Evolutionary conservation across 202 grass and related monocot genomes (phyloP), one percentile per base, ranked within the genome.

Genomic region (Saccharum hybrid): DNA sequence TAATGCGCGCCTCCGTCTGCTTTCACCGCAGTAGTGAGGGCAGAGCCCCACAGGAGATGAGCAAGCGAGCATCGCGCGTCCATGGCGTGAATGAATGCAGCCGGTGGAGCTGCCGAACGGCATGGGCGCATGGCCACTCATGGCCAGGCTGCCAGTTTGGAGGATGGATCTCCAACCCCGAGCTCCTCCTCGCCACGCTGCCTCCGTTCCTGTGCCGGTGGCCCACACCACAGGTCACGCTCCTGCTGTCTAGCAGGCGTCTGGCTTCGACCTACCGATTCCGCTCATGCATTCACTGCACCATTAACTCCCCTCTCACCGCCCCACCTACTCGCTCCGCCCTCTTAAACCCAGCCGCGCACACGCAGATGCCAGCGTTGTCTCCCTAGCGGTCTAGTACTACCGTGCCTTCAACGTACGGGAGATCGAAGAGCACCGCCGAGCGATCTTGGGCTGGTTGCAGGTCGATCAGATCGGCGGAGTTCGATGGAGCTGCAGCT

Each of bases 401-500:
- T 68, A n/a, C 75, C 66, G 74, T 42, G 41, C 34, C 43, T 15
- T 18, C n/a, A 38, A 46, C 77, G n/a, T 43, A 18, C 76, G 23
- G 21, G 57, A 72, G 57, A 65, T 54, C 21, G 67, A 52, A 49
- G 22, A 38, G 30, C 67, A 22, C 43, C 46, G 18, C 66, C 56
- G 52, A 15, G 6, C 9, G 23, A 67, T 67, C 42, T 76, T 63
- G 39, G 67, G 37, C 51, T 31, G 41, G 37, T 4, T 8, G 23
- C 62, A 5, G 5, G 5, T 16, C 11, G 45, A 10, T 18, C 49
- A 52, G 15, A 49, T 31, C 43, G 37, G 16, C 18, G 9, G 37
- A 2, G 79, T n/a, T 18, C 67, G 30, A 86, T 85, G 88, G 88
- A 90, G 63, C 65, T 87, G 80, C 88, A 90, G 42, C 70, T 90